Evolutionary conservation across 129 eudicot species (phyloP), one percentile per base, ranked within the genome.

Genomic region (Chrysanthemum lavandulifolium): DNA sequence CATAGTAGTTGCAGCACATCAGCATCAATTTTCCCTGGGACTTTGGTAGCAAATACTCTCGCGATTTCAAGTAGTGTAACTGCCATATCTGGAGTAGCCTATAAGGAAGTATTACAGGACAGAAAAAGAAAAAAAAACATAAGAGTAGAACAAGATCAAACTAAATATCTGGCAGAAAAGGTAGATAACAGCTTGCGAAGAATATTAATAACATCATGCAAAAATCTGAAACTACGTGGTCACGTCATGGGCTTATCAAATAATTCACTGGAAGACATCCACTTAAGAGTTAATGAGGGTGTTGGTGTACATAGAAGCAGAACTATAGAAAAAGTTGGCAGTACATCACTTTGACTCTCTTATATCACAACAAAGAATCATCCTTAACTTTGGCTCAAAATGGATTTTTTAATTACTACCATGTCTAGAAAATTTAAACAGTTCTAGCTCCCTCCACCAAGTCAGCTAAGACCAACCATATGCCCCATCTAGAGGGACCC

Each of bases 81-180:
- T 6, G 98, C 98, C 98, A 94, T 94, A 84, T 86, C 98, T 31
- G 98, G 98, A 74, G 98, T 94, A 62, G 98, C 98, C 98, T 91
- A 68, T 56, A 63, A 27, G 48, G 10, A 69, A 61, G 27, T 12
- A 76, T 27, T 36, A 21, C n/a, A 23, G 13, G 19, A 66, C 16
- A 54, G 62, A 61, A 36, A 0, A 63, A n/a, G n/a, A n/a, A n/a
- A 43, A 29, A 52, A 25, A 52, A 45, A 12, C 6, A 51, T 36
- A 48, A 14, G 53, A 55, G 36, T 4, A 67, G 51, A 13, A 51
- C 45, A 71, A 71, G 16, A 61, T 57, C 29, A 69, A 19, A 14
- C 60, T 10, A 73, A 6, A 7, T 40, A 40, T 40, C 10, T 15
- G 25, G 27, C n/a, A 36, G 61, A 40, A 45, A 53, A 45, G 13